Evolutionary conservation across 768 basidiomycete species (phyloP).

Genomic region (Tricholoma saponaceum): DNA sequence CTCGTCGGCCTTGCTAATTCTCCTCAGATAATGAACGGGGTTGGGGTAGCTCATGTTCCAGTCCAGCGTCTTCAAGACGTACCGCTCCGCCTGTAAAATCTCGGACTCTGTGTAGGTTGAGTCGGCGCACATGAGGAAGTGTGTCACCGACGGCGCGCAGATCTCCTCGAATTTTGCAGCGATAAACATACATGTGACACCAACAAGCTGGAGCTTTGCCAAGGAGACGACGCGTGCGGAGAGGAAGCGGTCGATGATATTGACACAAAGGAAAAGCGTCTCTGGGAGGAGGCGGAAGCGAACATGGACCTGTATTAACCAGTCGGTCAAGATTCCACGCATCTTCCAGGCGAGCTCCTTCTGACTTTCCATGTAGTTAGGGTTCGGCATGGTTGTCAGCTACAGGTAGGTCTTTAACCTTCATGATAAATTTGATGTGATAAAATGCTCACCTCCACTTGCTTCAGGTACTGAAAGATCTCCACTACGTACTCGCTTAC

Average conservation of each 20-base stretch:
- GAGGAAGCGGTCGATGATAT: slow-evolving; percentile 86
- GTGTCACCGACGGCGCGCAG: slow-evolving; percentile 83
- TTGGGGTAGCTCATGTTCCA: slow-evolving; percentile 94
- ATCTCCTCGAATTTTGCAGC: slow-evolving; percentile 97
- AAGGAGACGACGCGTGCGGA: slow-evolving; percentile 79
- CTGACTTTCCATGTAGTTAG: slow-evolving; percentile 93
- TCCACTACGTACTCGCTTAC: slow-evolving; percentile 95
- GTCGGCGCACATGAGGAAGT: slow-evolving; percentile 84
- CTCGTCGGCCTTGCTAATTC: slow-evolving; percentile 94
- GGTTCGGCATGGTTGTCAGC: slow-evolving; percentile 84
- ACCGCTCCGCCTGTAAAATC: slow-evolving; percentile 70
- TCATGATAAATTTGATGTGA: neutral
- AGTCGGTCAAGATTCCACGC: slow-evolving; percentile 92
- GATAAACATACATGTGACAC: slow-evolving; percentile 90
- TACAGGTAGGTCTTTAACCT: slow-evolving; percentile 18
- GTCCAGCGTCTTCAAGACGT: slow-evolving; percentile 87
- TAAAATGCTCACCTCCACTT: slow-evolving; percentile 65
- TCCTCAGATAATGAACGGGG: slow-evolving; percentile 88
- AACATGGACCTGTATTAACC: slow-evolving; percentile 93
- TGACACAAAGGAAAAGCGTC: slow-evolving; percentile 91
- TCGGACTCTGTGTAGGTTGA: slow-evolving; percentile 85
- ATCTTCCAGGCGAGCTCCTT: slow-evolving; percentile 95
- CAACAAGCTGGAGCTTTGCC: slow-evolving; percentile 93
- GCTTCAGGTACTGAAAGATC: slow-evolving; percentile 89
- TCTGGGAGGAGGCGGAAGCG: slow-evolving; percentile 92